These are phyloP conservation scores for Zopfia rhizophila DNA, from an alignment of 2,329 filamentous ascomycete species.

Conservation along the genomic window DNA sequence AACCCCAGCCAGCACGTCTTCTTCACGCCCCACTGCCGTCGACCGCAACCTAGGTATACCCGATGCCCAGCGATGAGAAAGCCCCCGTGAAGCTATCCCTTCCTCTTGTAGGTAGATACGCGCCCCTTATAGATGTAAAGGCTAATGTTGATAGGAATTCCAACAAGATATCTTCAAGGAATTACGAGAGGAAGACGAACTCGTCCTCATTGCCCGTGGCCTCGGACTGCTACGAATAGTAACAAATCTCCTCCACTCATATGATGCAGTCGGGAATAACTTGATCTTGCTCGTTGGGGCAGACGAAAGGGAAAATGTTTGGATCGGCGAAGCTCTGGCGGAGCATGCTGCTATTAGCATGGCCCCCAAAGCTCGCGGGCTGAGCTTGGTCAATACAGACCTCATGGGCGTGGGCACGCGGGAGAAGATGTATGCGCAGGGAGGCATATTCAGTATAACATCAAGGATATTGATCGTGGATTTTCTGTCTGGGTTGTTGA, in stretches of 20 bases:
- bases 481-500: conserved; percentile 82
- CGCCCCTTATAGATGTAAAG: conserved; percentile 17
- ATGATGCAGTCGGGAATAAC: conserved; percentile 95
- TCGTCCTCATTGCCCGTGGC: conserved; percentile 90
- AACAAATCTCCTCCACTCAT: conserved; percentile 96
- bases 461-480: conserved; percentile 96
- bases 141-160: conserved; percentile 69
- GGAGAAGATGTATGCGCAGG: conserved; percentile 90
- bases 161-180: conserved; percentile 89
- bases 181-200: conserved; percentile 83
- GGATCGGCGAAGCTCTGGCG: conserved; percentile 95
- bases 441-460: conserved; percentile 95
- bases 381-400: conserved; percentile 95
- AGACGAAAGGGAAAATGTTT: conserved; percentile 92
- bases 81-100: conserved; percentile 81
- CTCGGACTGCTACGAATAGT: conserved; percentile 91
- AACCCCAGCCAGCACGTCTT: conserved; percentile 26
- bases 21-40: conserved; percentile 29
- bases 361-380: conserved; percentile 80
- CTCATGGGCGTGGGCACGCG: conserved; percentile 85
- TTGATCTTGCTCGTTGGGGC: conserved; percentile 89
- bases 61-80: conserved; percentile 55
- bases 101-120: conserved; percentile 67
- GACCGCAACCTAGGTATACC: conserved; percentile 29
- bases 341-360: conserved; percentile 94